Evolutionary conservation across 2,329 filamentous ascomycete genomes (phyloP).

Genomic region (Xylariomycetidae sp.): DNA sequence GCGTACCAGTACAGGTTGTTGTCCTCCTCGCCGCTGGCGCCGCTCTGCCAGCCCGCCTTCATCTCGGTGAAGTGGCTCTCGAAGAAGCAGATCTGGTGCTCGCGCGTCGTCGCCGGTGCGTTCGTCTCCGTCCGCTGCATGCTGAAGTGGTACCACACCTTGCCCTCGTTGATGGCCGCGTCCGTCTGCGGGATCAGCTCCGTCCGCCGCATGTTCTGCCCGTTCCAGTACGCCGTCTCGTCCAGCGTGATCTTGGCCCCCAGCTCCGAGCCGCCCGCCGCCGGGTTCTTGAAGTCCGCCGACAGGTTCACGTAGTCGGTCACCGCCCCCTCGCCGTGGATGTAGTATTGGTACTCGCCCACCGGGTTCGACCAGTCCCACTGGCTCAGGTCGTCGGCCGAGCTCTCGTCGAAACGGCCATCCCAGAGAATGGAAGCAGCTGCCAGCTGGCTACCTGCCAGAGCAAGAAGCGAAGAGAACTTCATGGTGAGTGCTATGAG

Average conservation of each 20-base stretch:
- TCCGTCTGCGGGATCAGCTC: conserved; percentile 68
- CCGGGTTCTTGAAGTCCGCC: conserved; percentile 56
- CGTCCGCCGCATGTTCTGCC: conserved; percentile 64
- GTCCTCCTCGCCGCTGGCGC: conserved; percentile 37
- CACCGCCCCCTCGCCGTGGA: conserved; percentile 53
- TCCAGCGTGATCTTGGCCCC: conserved; percentile 64
- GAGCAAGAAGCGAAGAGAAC: conserved; percentile 13
- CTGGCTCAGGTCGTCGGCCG: conserved; percentile 41
- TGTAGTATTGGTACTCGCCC: conserved; percentile 67
- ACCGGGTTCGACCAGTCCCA: conserved; percentile 59
- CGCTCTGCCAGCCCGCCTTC: conserved; percentile 59
- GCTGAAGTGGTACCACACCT: conserved; percentile 67
- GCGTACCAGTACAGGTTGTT: conserved; percentile 60
- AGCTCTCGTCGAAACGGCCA: conserved; percentile 47
- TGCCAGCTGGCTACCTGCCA: conserved; percentile 19
- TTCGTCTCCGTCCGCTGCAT: conserved; percentile 55
- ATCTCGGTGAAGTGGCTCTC: conserved; percentile 71
- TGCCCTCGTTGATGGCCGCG: conserved; percentile 58
- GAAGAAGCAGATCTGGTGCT: conserved; percentile 61
- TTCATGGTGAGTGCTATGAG: conserved; percentile 13
- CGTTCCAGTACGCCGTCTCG: conserved; percentile 63
- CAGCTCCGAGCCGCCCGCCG: conserved; percentile 53
- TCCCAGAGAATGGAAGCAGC: conserved; percentile 51
- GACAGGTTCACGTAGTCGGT: conserved; percentile 56
- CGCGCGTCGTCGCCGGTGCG: conserved; percentile 53